Base-by-base conservation (phyloP, 441 rosid species). In the Isatis lusitanica region DNA sequence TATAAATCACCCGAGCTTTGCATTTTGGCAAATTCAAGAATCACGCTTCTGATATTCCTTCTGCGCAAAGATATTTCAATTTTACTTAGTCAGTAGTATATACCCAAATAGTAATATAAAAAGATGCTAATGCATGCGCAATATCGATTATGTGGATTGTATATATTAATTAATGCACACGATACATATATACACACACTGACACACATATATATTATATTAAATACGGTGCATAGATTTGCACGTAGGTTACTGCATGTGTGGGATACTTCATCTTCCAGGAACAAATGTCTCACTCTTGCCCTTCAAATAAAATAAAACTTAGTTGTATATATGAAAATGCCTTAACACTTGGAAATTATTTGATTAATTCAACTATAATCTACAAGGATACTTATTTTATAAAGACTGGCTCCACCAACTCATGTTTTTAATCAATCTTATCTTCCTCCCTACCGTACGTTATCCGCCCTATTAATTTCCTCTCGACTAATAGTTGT, bases 41-140 rank as follows among this genome's bases (percentile, higher is more conserved):
- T 71, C 80, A 77, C 73, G 80, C 80, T 71, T 77, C 76, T 66
- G 80, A 65, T 77, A 66, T 77, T 70, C 76, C 76, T 77, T 77
- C 68, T 77, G 76, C 58, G 17, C 76, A 2, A 71, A 77, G 80
- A 77, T 58, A 70, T 50, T 65, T 58, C 58, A 46, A 28, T 26
- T 46, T 63, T 46, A 63, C 66, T 62, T 62, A 48, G 57, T 47
- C 28, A 10, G 26, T 6, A 10, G 16, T 6, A 55, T 43, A 53
- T 52, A 52, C 59, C 31, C 76, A 47, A 70, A 51, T 46, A 68
- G 63, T 60, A 16, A 42, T 74, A 75, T 44, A 24, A 17, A 75
- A 61, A 52, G 51, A 69, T 9, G 36, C 30, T 57, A 35, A 70
- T 76, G 67, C 75, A 76, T 65, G 75, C 76, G 67, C 68, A 48